phyloP scores from a whole-genome alignment of 768 basidiomycete genomes.

The Mycena maculata region DNA sequence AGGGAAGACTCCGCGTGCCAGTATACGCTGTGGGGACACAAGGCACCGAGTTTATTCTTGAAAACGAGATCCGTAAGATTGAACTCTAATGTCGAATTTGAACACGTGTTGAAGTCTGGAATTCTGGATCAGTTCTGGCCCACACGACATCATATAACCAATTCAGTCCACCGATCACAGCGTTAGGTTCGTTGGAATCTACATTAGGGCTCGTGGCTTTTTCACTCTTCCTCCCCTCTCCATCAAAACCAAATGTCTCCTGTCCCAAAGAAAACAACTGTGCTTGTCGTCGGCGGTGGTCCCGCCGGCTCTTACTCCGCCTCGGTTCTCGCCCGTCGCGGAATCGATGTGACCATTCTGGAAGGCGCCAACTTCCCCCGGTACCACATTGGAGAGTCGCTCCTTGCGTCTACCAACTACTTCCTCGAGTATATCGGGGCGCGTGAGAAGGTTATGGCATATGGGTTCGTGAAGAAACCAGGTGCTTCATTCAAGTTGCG shows the following conservation, averaged over 20 bases:
- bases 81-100: too few relatives aligned
- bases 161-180: background rate
- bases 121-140: background rate
- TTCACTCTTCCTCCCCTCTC: background rate
- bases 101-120: background rate
- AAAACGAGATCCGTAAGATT: background rate
- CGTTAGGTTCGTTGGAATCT: background rate
- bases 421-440: constrained; percentile 44
- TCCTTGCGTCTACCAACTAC: constrained; percentile 33
- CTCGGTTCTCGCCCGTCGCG: constrained; percentile 42
- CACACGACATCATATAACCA: background rate
- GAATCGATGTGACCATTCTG: constrained; percentile 40
- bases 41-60: background rate
- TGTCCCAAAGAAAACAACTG: background rate
- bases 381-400: constrained; percentile 19
- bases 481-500: constrained; percentile 8
- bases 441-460: constrained; percentile 35
- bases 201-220: background rate
- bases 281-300: constrained; percentile 38
- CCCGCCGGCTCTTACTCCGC: constrained; percentile 46
- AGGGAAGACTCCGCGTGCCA: too few relatives aligned
- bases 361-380: constrained; percentile 41
- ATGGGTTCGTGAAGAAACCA: constrained; percentile 42
- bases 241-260: background rate
- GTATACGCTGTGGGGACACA: too few relatives aligned